Conservation (phyloP, 1,139 yeast species). For the Hansenula anomala region DNA sequence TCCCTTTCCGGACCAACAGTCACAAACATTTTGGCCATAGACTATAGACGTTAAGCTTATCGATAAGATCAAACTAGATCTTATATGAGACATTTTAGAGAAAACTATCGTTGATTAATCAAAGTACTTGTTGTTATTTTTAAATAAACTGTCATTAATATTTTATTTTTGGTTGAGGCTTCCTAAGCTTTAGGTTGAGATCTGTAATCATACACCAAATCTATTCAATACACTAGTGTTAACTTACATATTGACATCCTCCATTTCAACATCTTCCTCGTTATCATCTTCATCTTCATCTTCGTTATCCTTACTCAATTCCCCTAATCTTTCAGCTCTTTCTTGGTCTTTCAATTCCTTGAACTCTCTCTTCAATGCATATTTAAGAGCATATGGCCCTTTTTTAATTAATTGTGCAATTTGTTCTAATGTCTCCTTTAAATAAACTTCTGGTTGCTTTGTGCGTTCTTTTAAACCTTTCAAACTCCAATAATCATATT, state of each 20-base stretch:
- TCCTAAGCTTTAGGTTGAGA: no score
- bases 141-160: no score
- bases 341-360: constrained; percentile 76
- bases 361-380: constrained; percentile 86
- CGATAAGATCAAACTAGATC: no score
- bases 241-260: no score
- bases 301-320: constrained; percentile 46
- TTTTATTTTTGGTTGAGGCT: no score
- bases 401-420: constrained; percentile 87
- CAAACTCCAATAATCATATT: constrained; percentile 95
- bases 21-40: constrained; percentile 5
- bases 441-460: constrained; percentile 90
- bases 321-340: constrained; percentile 62
- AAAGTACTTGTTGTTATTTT: no score
- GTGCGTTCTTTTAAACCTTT: constrained; percentile 93
- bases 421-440: constrained; percentile 85
- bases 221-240: no score
- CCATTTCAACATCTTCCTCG: constrained; percentile 38
- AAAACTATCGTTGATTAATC: no score
- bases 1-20: constrained; percentile 4
- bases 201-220: no score
- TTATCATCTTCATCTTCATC: constrained; percentile 36
- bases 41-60: neutral
- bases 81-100: no score
- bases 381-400: constrained; percentile 94